Conservation (phyloP, 371 early-diverging fungal genomes). For the Coemansia sp. region DNA sequence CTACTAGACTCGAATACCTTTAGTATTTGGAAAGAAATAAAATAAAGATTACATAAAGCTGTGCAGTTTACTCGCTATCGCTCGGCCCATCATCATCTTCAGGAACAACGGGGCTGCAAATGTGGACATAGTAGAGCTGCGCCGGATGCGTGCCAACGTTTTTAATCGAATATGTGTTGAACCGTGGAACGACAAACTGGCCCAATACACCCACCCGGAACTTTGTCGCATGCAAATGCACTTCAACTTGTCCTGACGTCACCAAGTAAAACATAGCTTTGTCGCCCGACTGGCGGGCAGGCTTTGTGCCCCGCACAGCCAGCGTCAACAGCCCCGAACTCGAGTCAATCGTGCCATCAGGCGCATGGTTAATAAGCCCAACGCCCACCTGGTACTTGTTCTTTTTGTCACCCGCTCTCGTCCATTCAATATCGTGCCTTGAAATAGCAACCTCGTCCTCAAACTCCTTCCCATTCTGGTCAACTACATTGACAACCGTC, state of each 20-base stretch:
- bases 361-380: constrained; percentile 13
- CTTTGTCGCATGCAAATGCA: constrained; percentile 19
- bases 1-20: too few relatives aligned
- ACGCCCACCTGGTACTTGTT: constrained; percentile 24
- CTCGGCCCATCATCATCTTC: background rate
- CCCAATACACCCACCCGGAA: constrained; percentile 36
- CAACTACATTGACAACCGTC: constrained; percentile 7
- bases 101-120: background rate
- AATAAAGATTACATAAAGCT: background rate
- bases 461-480: constrained; percentile 10
- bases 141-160: constrained; percentile 51
- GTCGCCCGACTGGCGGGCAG: constrained; percentile 23
- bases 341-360: constrained; percentile 14
- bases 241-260: constrained; percentile 43
- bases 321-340: constrained; percentile 23
- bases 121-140: constrained; percentile 41
- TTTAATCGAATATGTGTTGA: constrained; percentile 40
- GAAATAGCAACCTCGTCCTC: constrained; percentile 22
- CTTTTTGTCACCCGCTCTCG: background rate
- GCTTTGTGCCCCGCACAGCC: constrained; percentile 38
- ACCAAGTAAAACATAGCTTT: constrained; percentile 36
- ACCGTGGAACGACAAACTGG: constrained; percentile 41
- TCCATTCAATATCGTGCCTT: constrained; percentile 35
- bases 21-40: background rate
- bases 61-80: background rate